A percentile compares a stretch with the other conserved stretches of the same genome.
phyloP scores from a whole-genome alignment of 129 eudicot genomes.

The Pulicaria dysenterica region DNA sequence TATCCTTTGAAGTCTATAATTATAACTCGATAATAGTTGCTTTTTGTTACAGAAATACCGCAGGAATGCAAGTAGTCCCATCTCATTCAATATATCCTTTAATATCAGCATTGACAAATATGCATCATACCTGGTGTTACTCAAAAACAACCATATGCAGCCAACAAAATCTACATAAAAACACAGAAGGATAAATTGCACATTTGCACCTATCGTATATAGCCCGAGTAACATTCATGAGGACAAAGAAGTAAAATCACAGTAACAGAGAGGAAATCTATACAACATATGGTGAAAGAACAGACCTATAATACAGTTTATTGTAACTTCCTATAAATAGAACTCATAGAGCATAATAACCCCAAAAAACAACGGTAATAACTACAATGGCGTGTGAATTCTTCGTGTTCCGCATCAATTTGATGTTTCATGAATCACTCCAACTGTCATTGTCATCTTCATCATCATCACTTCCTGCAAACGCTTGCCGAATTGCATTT shows the following conservation, averaged over 20 bases:
- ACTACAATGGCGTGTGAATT: conserved; percentile 33
- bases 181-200: conserved; percentile 15
- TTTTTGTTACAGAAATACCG: neutral
- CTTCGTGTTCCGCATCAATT: conserved; percentile 19
- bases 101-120: conserved; percentile 16
- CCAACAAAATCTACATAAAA: conserved; percentile 16
- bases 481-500: conserved; percentile 74
- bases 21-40: neutral
- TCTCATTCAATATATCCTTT: conserved; percentile 7
- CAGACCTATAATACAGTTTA: conserved; percentile 34
- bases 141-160: neutral
- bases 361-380: conserved; percentile 20
- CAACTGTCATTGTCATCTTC: conserved; percentile 73
- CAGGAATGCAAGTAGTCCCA: neutral
- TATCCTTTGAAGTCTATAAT: neutral
- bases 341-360: conserved; percentile 18
- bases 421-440: conserved; percentile 68
- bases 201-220: conserved; percentile 27
- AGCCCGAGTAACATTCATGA: conserved; percentile 26
- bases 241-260: conserved; percentile 28
- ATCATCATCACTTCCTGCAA: conserved; percentile 88
- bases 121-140: conserved; percentile 6
- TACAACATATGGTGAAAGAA: conserved; percentile 24
- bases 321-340: conserved; percentile 19
- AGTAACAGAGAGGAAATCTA: conserved; percentile 29